Base-by-base conservation (phyloP, 805 yeast genomes). In the Starmerella apis region DNA sequence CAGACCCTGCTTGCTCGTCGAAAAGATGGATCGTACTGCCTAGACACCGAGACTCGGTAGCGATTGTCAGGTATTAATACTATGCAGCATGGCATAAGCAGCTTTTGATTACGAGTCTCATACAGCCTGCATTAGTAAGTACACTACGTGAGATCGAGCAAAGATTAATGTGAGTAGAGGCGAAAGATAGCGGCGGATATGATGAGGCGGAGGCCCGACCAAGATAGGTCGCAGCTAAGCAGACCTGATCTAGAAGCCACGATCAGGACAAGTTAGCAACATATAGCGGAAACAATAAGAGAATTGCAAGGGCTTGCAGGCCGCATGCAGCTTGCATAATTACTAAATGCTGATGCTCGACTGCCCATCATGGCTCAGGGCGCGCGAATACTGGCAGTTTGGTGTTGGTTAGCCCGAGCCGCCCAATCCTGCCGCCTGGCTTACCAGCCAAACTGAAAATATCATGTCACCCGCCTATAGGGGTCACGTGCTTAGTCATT, bases 271-370 rank as follows among this genome's bases (percentile, higher is more conserved):
- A 1, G 18, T 10, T 10, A 6, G 33, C n/a, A 7, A 31, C 22
- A 2, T 11, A 18, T n/a, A 24, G 39, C 20, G 39, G 20, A 10
- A 24, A 35, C 8, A 10, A 8, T 22, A 20, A 13, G 24, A 18
- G 30, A 8, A 8, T 27, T 27, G 13, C 7, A 20, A 8, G 9
- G 6, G 28, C 18, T 16, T 22, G 25, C 27, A 37, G 41, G 23
- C 4, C n/a, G 41, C 41, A 37, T 37, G 41, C 41, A 37, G 27
- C 27, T 27, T 35, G 41, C 41, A 37, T 19, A 20, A 37, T 37
- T 37, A 37, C 27, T 37, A 37, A 37, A 20, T 27, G 41, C 27
- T 9, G 39, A 35, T n/a, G 35, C 8, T 31, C 35, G 4, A 18
- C 16, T 3, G 35, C 35, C 35, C 30, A 27, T 27, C 35, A 31